Evolutionary conservation across 2,329 filamentous ascomycete species (phyloP).

Genomic region (Paracamarosporium sp.): DNA sequence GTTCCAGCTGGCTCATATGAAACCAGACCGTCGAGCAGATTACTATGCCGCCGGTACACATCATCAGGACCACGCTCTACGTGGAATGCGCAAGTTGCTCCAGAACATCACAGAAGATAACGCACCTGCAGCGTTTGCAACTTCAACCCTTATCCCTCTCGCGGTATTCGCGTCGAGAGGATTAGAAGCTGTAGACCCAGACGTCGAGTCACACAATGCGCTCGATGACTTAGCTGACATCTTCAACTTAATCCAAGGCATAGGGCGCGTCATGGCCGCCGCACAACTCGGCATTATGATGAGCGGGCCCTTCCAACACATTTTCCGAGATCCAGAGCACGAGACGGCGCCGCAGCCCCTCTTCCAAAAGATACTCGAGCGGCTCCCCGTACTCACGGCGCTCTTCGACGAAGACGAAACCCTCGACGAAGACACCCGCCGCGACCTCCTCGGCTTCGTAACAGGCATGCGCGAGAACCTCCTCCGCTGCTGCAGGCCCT

Average conservation of each 20-base stretch:
- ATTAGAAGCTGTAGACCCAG: constrained; percentile 25
- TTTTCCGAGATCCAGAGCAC: constrained; percentile 26
- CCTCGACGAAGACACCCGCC: constrained; percentile 24
- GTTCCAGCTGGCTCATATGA: constrained; percentile 44
- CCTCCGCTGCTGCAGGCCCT: constrained; percentile 26
- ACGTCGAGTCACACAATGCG: constrained; percentile 12
- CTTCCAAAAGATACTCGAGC: constrained; percentile 28
- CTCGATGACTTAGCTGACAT: constrained; percentile 43
- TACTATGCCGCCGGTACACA: constrained; percentile 45
- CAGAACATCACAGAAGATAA: constrained; percentile 37
- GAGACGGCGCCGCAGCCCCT: constrained; percentile 35
- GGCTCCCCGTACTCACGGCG: constrained; percentile 22
- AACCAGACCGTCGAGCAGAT: constrained; percentile 27
- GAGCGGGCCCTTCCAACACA: constrained; percentile 30
- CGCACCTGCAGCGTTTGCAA: constrained; percentile 38
- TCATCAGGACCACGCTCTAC: constrained; percentile 47
- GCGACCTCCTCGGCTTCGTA: constrained; percentile 22
- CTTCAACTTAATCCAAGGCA: constrained; percentile 44
- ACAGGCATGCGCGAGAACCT: constrained; percentile 27
- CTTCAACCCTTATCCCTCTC: constrained; percentile 38
- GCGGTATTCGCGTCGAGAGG: constrained; percentile 39
- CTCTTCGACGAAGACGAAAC: constrained; percentile 30
- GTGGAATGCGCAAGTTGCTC: constrained; percentile 34
- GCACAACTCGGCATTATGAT: constrained; percentile 22
- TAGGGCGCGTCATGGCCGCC: constrained; percentile 36